A percentile compares a stretch with the other conserved stretches of the same genome.
Evolutionary conservation across 2,329 filamentous ascomycete species (phyloP).

Genomic region (Diaporthe batatas): DNA sequence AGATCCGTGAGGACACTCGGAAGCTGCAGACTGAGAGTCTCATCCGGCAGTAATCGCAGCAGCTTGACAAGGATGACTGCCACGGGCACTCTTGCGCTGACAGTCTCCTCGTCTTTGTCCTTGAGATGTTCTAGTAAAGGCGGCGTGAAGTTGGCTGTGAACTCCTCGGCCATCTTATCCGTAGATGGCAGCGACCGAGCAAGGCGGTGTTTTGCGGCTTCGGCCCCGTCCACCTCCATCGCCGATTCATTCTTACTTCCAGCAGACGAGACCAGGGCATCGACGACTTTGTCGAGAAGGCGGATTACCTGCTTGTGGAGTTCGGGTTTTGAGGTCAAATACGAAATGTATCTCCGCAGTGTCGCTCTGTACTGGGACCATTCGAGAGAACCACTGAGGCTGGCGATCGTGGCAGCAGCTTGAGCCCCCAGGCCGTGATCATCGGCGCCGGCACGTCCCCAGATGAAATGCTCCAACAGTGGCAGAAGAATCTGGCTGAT

Average conservation of each 20-base stretch:
- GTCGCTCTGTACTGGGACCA: slow-evolving; percentile 93
- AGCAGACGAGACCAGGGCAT: slow-evolving; percentile 75
- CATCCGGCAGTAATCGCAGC: slow-evolving; percentile 80
- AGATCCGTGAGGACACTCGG: slow-evolving; percentile 91
- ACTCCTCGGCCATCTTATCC: slow-evolving; percentile 77
- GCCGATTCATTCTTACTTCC: slow-evolving; percentile 50
- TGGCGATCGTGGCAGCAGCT: slow-evolving; percentile 83
- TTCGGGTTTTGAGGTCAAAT: slow-evolving; percentile 84
- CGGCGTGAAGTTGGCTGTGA: slow-evolving; percentile 82
- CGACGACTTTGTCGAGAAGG: slow-evolving; percentile 84
- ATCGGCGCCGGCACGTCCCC: slow-evolving; percentile 80
- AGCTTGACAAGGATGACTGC: slow-evolving; percentile 91
- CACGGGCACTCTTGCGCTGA: slow-evolving; percentile 91
- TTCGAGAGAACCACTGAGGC: slow-evolving; percentile 80
- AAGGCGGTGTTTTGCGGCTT: slow-evolving; percentile 59
- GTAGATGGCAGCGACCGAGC: slow-evolving; percentile 75
- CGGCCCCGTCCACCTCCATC: slow-evolving; percentile 58
- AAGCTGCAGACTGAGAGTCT: slow-evolving; percentile 79
- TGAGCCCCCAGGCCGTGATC: slow-evolving; percentile 90
- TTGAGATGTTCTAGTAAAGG: slow-evolving; percentile 87
- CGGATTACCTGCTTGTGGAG: slow-evolving; percentile 88
- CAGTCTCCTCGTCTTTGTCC: slow-evolving; percentile 93
- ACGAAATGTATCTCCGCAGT: slow-evolving; percentile 85
- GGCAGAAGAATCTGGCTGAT: slow-evolving; percentile 90
- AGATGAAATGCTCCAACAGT: slow-evolving; percentile 93